Evolutionary conservation across 2,329 filamentous ascomycete genomes (phyloP), one percentile per base, ranked within the genome.

Genomic region (Fusarium penzigii): DNA sequence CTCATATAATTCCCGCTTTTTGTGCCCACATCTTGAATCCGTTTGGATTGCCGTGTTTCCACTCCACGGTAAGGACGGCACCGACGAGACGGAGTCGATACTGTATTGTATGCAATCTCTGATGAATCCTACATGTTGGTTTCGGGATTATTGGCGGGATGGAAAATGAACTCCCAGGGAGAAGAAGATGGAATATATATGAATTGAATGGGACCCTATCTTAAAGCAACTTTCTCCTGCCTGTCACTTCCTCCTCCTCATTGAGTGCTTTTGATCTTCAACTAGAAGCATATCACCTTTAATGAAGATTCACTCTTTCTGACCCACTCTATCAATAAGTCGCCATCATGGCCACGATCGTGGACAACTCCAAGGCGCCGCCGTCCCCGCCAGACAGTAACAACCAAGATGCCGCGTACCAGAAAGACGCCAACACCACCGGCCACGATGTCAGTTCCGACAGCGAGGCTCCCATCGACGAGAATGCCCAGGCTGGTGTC

Each of bases 381-480:
- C 32, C 32, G 13, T 11, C 13, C 4, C 32, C 32, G 32, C 32
- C 32, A 12, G 32, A 36, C 32, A 14, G 10, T 36, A 11, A 36
- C 32, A 14, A 36, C 32, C 32, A 36, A 36, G 13, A 36, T 12
- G 5, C 32, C 32, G 20, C 20, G 20, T 36, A 36, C 32, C 13
- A 11, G 10, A 36, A 36, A 36, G 13, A 36, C 32, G 13, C 13
- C 32, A 36, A 36, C 32, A 12, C 32, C 32, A 36, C 32, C 32
- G 13, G 13, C 10, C 32, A 12, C 32, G 32, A 36, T 14, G 10
- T 14, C 32, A 11, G 32, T 14, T 36, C 32, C 10, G 32, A 36
- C 29, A 32, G 29, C 32, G 32, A 36, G 13, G 3, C 32, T 12
- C 32, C 32, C 32, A 55, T 75, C 25, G 42, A 43, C 17, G 34